Conservation (phyloP, 495 filamentous ascomycete genomes). For the Physcia stellaris region DNA sequence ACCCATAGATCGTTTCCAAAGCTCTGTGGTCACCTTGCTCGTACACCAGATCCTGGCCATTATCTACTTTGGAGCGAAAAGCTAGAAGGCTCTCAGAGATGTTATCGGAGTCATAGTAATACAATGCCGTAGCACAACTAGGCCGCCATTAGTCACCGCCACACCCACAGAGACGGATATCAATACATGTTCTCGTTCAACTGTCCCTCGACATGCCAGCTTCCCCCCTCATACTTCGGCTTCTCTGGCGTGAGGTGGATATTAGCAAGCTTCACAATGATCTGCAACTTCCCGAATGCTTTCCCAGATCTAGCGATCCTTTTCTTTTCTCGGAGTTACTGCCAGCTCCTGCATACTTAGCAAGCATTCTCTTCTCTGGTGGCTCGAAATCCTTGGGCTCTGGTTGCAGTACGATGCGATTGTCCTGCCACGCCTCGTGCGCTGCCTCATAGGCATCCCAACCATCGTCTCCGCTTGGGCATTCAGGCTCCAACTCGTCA, state of each 20-base stretch:
- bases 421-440: constrained; percentile 5
- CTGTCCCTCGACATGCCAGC: constrained; percentile 42
- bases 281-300: constrained; percentile 32
- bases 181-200: constrained; percentile 19
- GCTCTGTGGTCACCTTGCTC: constrained; percentile 22
- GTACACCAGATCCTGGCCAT: constrained; percentile 11
- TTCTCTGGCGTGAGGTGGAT: constrained; percentile 47
- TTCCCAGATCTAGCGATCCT: constrained; percentile 16
- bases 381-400: constrained; percentile 23
- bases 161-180: background rate
- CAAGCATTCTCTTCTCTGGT: background rate
- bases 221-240: constrained; percentile 31
- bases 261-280: constrained; percentile 50
- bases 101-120: constrained; percentile 50
- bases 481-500: constrained; percentile 9
- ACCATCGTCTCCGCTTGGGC: constrained; percentile 11
- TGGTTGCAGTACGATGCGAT: constrained; percentile 17
- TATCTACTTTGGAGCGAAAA: constrained; percentile 30
- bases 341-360: background rate
- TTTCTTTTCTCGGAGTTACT: background rate
- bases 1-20: constrained; percentile 20
- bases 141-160: background rate
- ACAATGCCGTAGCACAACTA: constrained; percentile 44
- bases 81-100: constrained; percentile 38
- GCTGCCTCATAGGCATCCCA: constrained; percentile 9